A percentile compares a stretch with the other conserved stretches of the same genome.
These are phyloP conservation scores for Bipolaris gigantea DNA, from an alignment of 2,329 filamentous ascomycete species.

Conservation along the genomic window DNA sequence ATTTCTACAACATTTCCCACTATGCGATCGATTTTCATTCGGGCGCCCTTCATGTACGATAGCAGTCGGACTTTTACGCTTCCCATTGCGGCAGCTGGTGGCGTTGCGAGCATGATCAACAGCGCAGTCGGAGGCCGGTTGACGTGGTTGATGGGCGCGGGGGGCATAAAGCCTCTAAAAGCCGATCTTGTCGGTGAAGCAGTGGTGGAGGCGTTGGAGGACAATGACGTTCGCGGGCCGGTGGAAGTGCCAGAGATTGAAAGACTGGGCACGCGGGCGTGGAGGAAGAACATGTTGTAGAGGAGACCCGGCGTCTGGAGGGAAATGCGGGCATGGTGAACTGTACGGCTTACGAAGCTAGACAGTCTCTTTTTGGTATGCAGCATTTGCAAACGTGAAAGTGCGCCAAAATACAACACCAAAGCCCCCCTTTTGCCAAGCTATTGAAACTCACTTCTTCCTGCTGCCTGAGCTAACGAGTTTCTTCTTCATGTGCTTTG, in stretches of 20 bases:
- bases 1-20: slow-evolving; percentile 72
- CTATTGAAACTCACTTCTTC: slow-evolving; percentile 57
- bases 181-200: slow-evolving; percentile 87
- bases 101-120: slow-evolving; percentile 76
- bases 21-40: slow-evolving; percentile 79
- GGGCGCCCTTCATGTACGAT: slow-evolving; percentile 90
- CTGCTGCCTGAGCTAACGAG: slow-evolving; percentile 66
- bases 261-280: slow-evolving; percentile 75
- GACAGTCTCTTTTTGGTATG: neutral
- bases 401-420: neutral
- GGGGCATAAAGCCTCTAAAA: slow-evolving; percentile 82
- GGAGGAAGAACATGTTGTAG: slow-evolving; percentile 87
- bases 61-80: slow-evolving; percentile 77
- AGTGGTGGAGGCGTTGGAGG: slow-evolving; percentile 81
- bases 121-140: slow-evolving; percentile 74
- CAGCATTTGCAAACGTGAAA: neutral
- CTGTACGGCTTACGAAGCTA: neutral
- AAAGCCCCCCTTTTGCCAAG: neutral
- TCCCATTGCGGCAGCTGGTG: slow-evolving; percentile 77
- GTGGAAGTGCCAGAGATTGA: slow-evolving; percentile 82
- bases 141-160: slow-evolving; percentile 75
- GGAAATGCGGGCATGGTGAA: neutral
- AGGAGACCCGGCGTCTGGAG: neutral
- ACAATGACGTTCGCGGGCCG: slow-evolving; percentile 71
- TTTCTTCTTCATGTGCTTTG: slow-evolving; percentile 93